Conservation (phyloP, 371 early-diverging fungal species). For the Lichtheimia hyalospora region DNA sequence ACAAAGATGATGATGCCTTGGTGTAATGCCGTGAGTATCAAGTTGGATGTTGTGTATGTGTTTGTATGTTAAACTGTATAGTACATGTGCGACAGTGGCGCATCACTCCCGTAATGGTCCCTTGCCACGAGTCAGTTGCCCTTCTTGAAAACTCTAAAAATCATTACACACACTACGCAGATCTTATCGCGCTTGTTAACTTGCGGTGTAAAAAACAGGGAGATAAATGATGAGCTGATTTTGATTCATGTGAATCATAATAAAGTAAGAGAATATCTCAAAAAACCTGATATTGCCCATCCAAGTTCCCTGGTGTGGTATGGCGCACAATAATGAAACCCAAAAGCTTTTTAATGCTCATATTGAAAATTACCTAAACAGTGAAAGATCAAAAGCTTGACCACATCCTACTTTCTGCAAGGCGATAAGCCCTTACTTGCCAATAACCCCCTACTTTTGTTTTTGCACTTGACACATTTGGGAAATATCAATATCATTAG, state of each 20-base stretch:
- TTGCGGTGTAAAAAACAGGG: too few species aligned
- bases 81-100: conserved; percentile 2
- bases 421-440: background rate
- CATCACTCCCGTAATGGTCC: background rate
- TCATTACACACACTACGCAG: background rate
- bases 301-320: background rate
- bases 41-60: too few species aligned
- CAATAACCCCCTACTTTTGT: background rate
- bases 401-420: background rate
- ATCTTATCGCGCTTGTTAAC: too few species aligned
- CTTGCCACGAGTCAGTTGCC: background rate
- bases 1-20: too few species aligned
- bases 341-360: background rate
- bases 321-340: background rate
- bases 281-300: background rate
- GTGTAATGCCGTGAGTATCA: too few species aligned
- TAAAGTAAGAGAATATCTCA: too few species aligned
- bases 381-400: background rate
- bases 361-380: conserved; percentile 3
- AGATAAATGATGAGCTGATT: background rate
- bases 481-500: background rate
- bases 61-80: too few species aligned
- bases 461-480: background rate
- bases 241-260: background rate
- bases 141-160: background rate